Evolutionary conservation across 106 monocot species (phyloP).

Genomic region (Dendrobium catenatum): DNA sequence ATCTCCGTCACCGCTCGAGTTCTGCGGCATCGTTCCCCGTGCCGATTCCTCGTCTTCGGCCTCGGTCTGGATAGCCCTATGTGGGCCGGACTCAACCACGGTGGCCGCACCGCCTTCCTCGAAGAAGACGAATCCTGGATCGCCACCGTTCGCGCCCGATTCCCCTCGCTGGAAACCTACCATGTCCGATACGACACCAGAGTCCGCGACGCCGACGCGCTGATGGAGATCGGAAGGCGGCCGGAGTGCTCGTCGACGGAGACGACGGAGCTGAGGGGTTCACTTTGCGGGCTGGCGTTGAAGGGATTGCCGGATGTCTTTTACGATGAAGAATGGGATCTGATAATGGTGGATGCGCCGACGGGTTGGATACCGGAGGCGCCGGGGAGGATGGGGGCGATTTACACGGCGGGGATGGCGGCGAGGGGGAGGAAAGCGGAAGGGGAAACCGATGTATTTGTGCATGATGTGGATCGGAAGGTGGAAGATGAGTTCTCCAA

Average conservation of each 20-base stretch:
- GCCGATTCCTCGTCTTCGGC: conserved; percentile 60
- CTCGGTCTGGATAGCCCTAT: conserved; percentile 63
- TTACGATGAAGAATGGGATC: conserved; percentile 44
- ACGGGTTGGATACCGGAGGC: conserved; percentile 39
- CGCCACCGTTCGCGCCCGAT: conserved; percentile 7
- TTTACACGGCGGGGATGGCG: conserved; percentile 52
- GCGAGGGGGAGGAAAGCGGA: conserved; percentile 39
- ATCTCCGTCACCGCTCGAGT: conserved; percentile 31
- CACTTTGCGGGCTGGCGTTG: conserved; percentile 34
- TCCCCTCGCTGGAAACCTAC: conserved; percentile 33
- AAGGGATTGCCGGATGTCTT: conserved; percentile 32
- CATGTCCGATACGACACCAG: conserved; percentile 41
- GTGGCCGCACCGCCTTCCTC: conserved; percentile 61
- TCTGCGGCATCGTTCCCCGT: conserved; percentile 37
- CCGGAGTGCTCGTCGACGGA: conserved; percentile 15
- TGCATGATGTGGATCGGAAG: conserved; percentile 45
- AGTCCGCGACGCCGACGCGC: conserved; percentile 35
- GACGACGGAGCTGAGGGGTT: background rate
- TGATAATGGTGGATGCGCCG: conserved; percentile 70
- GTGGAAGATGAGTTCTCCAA: conserved; percentile 51
- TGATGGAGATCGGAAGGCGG: conserved; percentile 16
- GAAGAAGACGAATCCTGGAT: conserved; percentile 65
- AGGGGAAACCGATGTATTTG: conserved; percentile 53
- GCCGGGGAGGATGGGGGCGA: conserved; percentile 65
- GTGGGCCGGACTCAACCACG: conserved; percentile 62